phyloP scores from a whole-genome alignment of 805 yeast genomes.

The Priceomyces carsonii region DNA sequence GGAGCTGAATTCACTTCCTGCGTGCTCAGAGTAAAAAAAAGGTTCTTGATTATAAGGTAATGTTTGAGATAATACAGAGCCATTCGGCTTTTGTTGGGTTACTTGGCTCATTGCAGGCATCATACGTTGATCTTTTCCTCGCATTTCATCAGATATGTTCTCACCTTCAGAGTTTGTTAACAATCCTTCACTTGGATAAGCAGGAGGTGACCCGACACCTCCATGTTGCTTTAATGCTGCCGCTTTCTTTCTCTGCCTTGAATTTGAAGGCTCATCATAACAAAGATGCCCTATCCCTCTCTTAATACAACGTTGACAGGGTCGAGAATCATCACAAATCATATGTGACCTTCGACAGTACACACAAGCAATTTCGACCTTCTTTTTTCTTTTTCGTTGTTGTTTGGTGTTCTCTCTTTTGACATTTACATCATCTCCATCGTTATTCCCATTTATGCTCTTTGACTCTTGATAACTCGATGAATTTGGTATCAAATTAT shows the following conservation, averaged over 20 bases:
- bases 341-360: conserved; percentile 92
- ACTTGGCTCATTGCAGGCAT: conserved; percentile 7
- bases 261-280: conserved; percentile 62
- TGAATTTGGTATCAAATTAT: too few relatives aligned
- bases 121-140: conserved; percentile 6
- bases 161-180: conserved; percentile 5
- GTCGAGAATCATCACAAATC: conserved; percentile 81
- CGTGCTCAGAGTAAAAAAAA: conserved; percentile 85
- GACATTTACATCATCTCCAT: conserved; percentile 2
- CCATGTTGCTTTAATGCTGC: conserved; percentile 19
- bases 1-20: conserved; percentile 89
- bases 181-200: conserved; percentile 8
- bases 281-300: conserved; percentile 88
- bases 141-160: conserved; percentile 1
- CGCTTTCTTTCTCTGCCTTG: conserved; percentile 41
- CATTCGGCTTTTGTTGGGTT: conserved; percentile 13
- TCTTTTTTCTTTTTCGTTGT: conserved; percentile 43
- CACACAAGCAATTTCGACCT: conserved; percentile 74
- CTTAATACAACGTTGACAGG: conserved; percentile 82
- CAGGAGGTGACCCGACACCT: conserved; percentile 2
- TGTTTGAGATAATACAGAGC: conserved; percentile 39
- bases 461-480: too few relatives aligned
- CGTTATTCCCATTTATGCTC: neutral
- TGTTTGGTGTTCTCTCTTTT: conserved; percentile 6
- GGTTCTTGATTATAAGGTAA: conserved; percentile 62